phyloP scores from a whole-genome alignment of 202 grass and related monocot genomes.

The Tripidium arundinaceum region DNA sequence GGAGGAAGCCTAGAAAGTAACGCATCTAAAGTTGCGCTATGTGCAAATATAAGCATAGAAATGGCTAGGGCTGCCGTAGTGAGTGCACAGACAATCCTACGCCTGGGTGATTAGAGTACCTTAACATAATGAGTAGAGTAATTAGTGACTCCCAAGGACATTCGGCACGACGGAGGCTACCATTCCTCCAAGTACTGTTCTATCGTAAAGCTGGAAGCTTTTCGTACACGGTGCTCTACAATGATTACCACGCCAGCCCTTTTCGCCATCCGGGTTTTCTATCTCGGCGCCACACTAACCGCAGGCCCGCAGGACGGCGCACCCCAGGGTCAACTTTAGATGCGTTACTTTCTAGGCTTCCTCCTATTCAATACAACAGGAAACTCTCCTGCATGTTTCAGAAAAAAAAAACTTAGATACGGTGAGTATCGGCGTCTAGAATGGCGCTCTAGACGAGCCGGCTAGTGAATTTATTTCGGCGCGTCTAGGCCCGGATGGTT shows the following conservation, averaged over 20 bases:
- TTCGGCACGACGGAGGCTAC: not conserved
- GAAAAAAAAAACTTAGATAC: too few relatives aligned
- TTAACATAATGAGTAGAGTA: not conserved
- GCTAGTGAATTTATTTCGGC: too few relatives aligned
- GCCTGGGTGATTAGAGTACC: not conserved
- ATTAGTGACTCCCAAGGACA: slow-evolving; percentile 17
- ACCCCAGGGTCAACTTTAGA: too few relatives aligned
- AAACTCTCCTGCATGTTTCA: too few relatives aligned
- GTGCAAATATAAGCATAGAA: not conserved
- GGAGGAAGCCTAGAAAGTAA: too few relatives aligned
- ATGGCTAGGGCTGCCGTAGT: not conserved
- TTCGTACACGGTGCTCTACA: slow-evolving; percentile 15
- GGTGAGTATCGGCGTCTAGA: too few relatives aligned
- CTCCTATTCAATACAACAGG: too few relatives aligned
- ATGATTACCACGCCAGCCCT: not conserved
- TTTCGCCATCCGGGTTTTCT: not conserved
- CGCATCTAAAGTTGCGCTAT: too few relatives aligned
- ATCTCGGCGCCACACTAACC: not conserved
- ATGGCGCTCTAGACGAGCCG: too few relatives aligned
- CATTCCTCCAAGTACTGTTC: not conserved
- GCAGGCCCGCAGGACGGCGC: too few relatives aligned
- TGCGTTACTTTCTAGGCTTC: too few relatives aligned
- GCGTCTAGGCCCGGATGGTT: too few relatives aligned
- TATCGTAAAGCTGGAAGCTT: slow-evolving; percentile 12
- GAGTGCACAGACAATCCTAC: not conserved